Evolutionary conservation across 495 filamentous ascomycete genomes (phyloP), one percentile per base, ranked within the genome.

Genomic region (Neurospora sp.): DNA sequence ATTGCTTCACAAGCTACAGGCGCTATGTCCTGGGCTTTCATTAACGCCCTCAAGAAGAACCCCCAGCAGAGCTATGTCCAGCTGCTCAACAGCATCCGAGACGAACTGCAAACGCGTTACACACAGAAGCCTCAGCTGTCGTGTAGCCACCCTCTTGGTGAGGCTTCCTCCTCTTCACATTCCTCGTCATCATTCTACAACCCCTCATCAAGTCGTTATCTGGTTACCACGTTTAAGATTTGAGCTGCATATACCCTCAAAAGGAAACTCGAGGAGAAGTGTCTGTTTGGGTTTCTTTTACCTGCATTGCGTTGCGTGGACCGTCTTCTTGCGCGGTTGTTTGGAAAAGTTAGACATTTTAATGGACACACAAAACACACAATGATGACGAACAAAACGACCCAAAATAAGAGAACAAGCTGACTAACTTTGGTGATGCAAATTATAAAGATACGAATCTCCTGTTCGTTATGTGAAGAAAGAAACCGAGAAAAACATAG

Each of bases 21-120:
- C 42, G 96, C 96, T 80, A 98, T 99, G 95, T 97, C 93, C 8
- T 98, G 93, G 90, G 96, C 96, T 8, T 99, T 99, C 81, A 94
- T 99, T 81, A 91, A 86, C 6, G 92, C 94, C 46, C 88, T 99
- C 71, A 94, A 95, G 86, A 97, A 97, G 87, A 97, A 97, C 77
- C 96, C 96, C 3, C 93, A 98, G 81, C 96, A 98, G 86, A 97
- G 94, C 84, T 98, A 98, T 79, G 93, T 98, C 72, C 92, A 97
- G 82, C 83, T 99, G 74, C 87, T 99, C 74, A 98, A 96, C 85
- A 97, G 89, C 83, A 98, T 99, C 79, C 92, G 96, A 46, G 94
- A 97, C 71, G 96, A 97, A 82, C 85, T 99, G 75, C 85, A 92
- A 72, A 89, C 88, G 41, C 95, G 95, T 81, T 99, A 99, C 81